Conservation (phyloP, 225 moss, liverwort and hornwort species). For the Neckera pumila region DNA sequence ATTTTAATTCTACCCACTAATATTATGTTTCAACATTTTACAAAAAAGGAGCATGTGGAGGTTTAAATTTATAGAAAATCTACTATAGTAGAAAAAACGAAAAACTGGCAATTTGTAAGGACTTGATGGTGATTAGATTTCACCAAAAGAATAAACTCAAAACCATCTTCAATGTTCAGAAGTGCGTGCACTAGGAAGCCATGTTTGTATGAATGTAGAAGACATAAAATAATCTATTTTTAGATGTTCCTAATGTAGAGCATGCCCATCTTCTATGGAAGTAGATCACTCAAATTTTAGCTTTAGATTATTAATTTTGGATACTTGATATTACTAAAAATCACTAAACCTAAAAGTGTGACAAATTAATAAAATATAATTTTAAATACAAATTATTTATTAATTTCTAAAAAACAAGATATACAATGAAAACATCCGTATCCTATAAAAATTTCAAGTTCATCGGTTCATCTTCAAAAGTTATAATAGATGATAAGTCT, state of each 20-base stretch:
- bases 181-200: fast-evolving
- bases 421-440: not conserved
- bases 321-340: not conserved
- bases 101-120: not conserved
- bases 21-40: fast-evolving
- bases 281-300: fast-evolving
- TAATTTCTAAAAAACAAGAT: not conserved
- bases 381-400: not conserved
- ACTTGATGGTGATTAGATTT: not conserved
- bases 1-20: fast-evolving
- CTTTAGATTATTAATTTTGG: not conserved
- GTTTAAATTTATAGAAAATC: not conserved
- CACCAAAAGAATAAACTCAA: not conserved
- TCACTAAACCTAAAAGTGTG: fast-evolving
- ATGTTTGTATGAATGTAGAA: fast-evolving
- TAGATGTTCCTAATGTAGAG: fast-evolving
- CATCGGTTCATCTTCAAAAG: not conserved
- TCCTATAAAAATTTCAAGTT: too few species aligned
- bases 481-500: fast-evolving
- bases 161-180: not conserved
- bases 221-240: not conserved
- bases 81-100: too few species aligned
- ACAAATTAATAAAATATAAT: not conserved
- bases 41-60: fast-evolving
- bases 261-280: fast-evolving